Conservation (phyloP, 2,329 filamentous ascomycete species). For the Zymoseptoria crescenta region DNA sequence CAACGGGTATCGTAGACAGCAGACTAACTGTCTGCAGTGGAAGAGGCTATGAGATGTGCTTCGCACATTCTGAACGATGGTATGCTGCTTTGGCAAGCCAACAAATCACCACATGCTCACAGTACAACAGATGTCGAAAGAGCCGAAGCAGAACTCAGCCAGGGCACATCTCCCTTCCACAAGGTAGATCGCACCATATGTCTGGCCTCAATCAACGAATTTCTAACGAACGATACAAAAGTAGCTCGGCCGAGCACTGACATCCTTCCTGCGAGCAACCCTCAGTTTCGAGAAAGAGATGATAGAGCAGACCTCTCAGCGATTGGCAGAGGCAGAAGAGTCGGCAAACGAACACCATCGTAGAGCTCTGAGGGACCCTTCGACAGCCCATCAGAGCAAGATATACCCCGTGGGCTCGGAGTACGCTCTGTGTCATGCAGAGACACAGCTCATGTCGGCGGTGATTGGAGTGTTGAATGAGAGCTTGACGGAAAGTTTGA, state of each 20-base stretch:
- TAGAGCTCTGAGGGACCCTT: constrained; percentile 55
- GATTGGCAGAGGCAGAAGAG: constrained; percentile 67
- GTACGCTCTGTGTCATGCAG: constrained; percentile 73
- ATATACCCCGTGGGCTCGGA: constrained; percentile 82
- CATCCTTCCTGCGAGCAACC: constrained; percentile 76
- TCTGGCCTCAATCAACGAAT: neutral
- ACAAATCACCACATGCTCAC: constrained; percentile 15
- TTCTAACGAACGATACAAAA: constrained; percentile 7
- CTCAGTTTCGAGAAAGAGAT: constrained; percentile 87
- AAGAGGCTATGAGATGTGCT: constrained; percentile 36
- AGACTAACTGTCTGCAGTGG: constrained; percentile 28
- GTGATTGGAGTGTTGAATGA: constrained; percentile 87
- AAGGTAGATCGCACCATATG: constrained; percentile 38
- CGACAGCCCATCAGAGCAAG: constrained; percentile 45
- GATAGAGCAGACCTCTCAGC: constrained; percentile 72
- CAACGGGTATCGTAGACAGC: neutral
- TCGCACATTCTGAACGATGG: constrained; percentile 34
- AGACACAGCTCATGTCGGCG: constrained; percentile 82
- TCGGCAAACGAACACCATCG: constrained; percentile 69
- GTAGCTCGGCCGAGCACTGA: constrained; percentile 69
- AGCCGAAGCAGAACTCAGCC: constrained; percentile 64
- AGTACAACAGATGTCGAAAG: constrained; percentile 60
- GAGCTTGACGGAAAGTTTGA: constrained; percentile 82
- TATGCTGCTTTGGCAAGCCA: constrained; percentile 19
- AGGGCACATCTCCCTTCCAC: constrained; percentile 79